Evolutionary conservation across 164 flowering plant genomes (phyloP), one percentile per base, ranked within the genome.

Genomic region (Platanus orientalis): DNA sequence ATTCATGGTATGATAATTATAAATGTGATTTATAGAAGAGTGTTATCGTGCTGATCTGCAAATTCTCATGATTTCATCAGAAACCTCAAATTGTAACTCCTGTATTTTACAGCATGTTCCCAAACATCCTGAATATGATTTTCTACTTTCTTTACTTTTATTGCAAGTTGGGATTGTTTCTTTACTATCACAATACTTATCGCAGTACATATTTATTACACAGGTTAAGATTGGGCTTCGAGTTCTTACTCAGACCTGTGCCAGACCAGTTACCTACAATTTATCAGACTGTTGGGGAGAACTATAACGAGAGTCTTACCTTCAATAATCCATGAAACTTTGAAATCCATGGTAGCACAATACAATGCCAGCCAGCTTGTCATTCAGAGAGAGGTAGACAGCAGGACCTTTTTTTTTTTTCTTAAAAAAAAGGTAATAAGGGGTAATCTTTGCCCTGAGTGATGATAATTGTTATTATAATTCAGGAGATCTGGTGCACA

Each of bases 351-450:
- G 65, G 95, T 90, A 57, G 95, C 97, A 39, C 97, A 83, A 63
- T 86, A 88, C 67, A 90, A 88, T 73, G 95, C 97, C 53, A 90
- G 95, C 78, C 91, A 88, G 75, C 92, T 90, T n/a, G 82, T 90
- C 54, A 88, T 95, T 58, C 95, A 84, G 71, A 75, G 95, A 81
- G 97, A 90, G 88, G 97, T 88, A 73, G 6, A 65, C n/a, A n/a
- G n/a, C n/a, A n/a, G n/a, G n/a, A n/a, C n/a, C n/a, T n/a, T n/a
- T n/a, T n/a, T n/a, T n/a, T n/a, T n/a, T n/a, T n/a, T n/a, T n/a
- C n/a, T n/a, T n/a, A n/a, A n/a, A n/a, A n/a, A n/a, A n/a, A n/a
- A n/a, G n/a, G n/a, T n/a, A n/a, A n/a, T n/a, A n/a, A n/a, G n/a
- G n/a, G n/a, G n/a, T n/a, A n/a, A n/a, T n/a, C n/a, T n/a, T n/a